phyloP scores from a whole-genome alignment of 2,329 filamentous ascomycete genomes.

The Pyrenophora seminiperda region DNA sequence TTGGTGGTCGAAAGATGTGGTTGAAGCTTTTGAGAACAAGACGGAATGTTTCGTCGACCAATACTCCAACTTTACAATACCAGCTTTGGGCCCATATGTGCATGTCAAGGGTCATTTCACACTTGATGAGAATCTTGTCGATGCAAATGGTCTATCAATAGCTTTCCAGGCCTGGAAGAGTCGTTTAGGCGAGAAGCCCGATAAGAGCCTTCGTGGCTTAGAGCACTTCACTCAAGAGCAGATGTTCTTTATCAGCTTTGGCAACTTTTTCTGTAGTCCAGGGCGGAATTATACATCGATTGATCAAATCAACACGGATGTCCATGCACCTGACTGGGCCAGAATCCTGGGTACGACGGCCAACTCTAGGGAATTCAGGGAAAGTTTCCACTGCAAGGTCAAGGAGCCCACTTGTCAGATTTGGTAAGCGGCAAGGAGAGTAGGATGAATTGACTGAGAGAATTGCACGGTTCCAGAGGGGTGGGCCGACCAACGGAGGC shows the following conservation, averaged over 20 bases:
- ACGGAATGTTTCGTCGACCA: conserved; percentile 72
- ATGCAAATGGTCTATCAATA: conserved; percentile 68
- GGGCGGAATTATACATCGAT: conserved; percentile 63
- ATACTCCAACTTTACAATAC: conserved; percentile 65
- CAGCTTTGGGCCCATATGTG: conserved; percentile 62
- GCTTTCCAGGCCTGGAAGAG: conserved; percentile 70
- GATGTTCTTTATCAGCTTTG: conserved; percentile 70
- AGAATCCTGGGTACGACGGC: conserved; percentile 65
- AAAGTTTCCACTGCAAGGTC: conserved; percentile 68
- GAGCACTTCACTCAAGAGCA: conserved; percentile 68
- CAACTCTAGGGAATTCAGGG: conserved; percentile 70
- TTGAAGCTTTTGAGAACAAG: conserved; percentile 62
- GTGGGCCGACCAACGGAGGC: too few relatives aligned
- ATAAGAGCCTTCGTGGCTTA: conserved; percentile 59
- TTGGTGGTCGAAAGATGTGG: conserved; percentile 69
- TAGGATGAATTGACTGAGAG: too few relatives aligned
- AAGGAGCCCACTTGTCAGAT: conserved; percentile 72
- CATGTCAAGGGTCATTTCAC: conserved; percentile 68
- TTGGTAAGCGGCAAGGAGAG: conserved; percentile 57
- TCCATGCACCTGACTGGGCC: conserved; percentile 67
- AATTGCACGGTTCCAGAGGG: too few relatives aligned
- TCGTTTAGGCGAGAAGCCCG: conserved; percentile 58
- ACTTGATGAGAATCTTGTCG: conserved; percentile 72
- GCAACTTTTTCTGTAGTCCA: conserved; percentile 71
- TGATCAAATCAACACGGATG: conserved; percentile 64